Percentiles rank a stretch among this genome's conserved stretches.
phyloP scores from a whole-genome alignment of 192 early-diverging fungal species.

The Entomortierella chlamydospora region DNA sequence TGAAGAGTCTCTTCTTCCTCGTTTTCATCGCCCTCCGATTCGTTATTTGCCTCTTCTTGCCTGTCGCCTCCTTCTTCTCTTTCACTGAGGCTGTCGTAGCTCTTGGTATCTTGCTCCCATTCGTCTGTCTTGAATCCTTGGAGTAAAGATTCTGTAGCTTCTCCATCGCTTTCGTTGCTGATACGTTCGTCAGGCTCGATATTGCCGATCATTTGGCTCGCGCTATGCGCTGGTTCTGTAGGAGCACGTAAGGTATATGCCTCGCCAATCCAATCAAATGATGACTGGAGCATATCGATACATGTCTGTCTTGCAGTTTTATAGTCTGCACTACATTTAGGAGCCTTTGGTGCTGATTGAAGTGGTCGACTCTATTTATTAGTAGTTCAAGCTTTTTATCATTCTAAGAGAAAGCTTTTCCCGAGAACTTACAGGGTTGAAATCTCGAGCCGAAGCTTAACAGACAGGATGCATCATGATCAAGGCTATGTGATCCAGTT shows the following conservation, averaged over 20 bases:
- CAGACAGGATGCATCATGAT: too few relatives aligned
- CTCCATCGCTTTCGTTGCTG: background rate
- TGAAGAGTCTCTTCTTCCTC: conserved; percentile 3
- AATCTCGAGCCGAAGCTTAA: too few relatives aligned
- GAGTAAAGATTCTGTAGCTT: background rate
- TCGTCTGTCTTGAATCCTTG: background rate
- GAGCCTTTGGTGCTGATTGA: too few relatives aligned
- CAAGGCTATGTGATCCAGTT: background rate
- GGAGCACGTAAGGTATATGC: conserved; percentile 2
- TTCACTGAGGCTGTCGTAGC: background rate
- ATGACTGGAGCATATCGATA: conserved; percentile 7
- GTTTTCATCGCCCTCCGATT: background rate
- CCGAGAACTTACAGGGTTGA: too few relatives aligned
- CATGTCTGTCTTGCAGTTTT: conserved; percentile 8
- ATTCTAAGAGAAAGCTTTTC: too few relatives aligned
- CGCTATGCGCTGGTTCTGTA: background rate
- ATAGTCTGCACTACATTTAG: background rate
- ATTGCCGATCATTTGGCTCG: background rate
- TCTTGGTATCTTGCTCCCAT: background rate
- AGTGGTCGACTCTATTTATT: too few relatives aligned
- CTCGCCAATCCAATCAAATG: conserved; percentile 17
- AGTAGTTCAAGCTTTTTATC: too few relatives aligned
- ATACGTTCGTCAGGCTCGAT: background rate
- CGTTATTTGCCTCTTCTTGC: background rate
- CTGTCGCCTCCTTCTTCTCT: background rate